Percentiles rank a stretch among this genome's conserved stretches.
phyloP scores from a whole-genome alignment of 345 rosid genomes.

The Mallotus nudiflorus region DNA sequence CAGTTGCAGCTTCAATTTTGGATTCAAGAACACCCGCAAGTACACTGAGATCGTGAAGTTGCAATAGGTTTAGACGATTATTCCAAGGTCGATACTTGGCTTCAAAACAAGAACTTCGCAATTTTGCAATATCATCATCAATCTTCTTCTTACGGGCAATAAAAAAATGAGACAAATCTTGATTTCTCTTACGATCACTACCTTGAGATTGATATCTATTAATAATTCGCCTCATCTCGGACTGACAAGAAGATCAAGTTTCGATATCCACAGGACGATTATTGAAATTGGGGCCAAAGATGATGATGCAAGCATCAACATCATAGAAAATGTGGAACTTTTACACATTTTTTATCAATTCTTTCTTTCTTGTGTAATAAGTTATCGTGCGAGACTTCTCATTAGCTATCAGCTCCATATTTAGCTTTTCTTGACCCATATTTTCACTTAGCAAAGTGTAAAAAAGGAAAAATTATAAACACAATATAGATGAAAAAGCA shows the following conservation, averaged over 20 bases:
- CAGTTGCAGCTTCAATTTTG: constrained; percentile 19
- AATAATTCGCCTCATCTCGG: constrained; percentile 21
- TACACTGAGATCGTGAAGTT: constrained; percentile 12
- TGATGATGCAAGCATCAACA: constrained; percentile 36
- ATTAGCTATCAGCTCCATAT: constrained; percentile 31
- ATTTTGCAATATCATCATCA: constrained; percentile 19
- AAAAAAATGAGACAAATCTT: constrained; percentile 23
- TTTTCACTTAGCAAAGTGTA: background rate
- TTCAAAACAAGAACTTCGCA: constrained; percentile 11
- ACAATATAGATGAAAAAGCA: background rate
- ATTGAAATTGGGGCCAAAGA: constrained; percentile 15
- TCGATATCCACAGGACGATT: constrained; percentile 1
- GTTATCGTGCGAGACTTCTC: constrained; percentile 35
- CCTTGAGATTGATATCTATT: constrained; percentile 10
- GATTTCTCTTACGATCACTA: constrained; percentile 16
- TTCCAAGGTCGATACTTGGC: constrained; percentile 28
- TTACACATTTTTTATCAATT: constrained; percentile 34
- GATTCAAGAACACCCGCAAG: background rate
- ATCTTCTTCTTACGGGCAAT: constrained; percentile 23
- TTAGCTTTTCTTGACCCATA: constrained; percentile 42
- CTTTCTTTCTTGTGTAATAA: constrained; percentile 34
- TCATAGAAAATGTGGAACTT: constrained; percentile 37
- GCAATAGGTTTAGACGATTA: constrained; percentile 11
- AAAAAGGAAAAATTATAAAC: background rate
- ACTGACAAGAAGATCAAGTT: constrained; percentile 25